Base-by-base conservation (phyloP, 2,329 filamentous ascomycete species). In the Epichloe amarillans region DNA sequence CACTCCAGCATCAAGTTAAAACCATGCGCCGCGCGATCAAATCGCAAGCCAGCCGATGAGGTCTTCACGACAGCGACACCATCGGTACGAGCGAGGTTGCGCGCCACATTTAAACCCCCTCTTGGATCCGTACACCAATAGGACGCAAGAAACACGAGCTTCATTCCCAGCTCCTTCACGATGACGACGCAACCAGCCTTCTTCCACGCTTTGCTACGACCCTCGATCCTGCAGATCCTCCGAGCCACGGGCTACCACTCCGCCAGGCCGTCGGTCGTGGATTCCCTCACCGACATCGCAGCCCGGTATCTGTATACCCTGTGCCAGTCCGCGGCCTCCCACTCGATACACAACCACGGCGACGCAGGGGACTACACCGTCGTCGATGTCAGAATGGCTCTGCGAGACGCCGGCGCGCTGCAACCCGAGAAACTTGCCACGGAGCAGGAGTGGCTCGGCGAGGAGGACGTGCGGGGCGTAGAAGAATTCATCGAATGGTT, bases 211-310 rank as follows among this genome's bases (percentile, higher is more conserved):
- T 83, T 95, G 56, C 76, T 97, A 52, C 88, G 89, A 41, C 91
- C 91, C 2, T 83, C 84, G 46, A 80, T 96, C 54, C 80, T 97
- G 52, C 89, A 96, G 68, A 91, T 95, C 61, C 81, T 97, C 48
- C 88, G 91, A 62, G 88, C 90, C 33, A 84, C 88, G 23, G 91
- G 91, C 64, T 97, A 94, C 70, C 87, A 94, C 65, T 77, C 84
- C 41, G 86, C 88, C 47, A 82, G 82, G 50, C 83, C 88, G 2
- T 84, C 84, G 3, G 89, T 94, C 6, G 74, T 96, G 52, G 90
- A 97, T 69, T 83, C 86, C 10, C 67, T 96, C n/a, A 86, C 88
- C 14, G 89, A 96, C 66, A 76, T 97, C 7, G 83, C 88, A 0
- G 86, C 84, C 42, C 82, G 86, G 57, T 95, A 96, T 67, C 72